Conservation (phyloP, 2,329 filamentous ascomycete species). For the Claviceps monticola region DNA sequence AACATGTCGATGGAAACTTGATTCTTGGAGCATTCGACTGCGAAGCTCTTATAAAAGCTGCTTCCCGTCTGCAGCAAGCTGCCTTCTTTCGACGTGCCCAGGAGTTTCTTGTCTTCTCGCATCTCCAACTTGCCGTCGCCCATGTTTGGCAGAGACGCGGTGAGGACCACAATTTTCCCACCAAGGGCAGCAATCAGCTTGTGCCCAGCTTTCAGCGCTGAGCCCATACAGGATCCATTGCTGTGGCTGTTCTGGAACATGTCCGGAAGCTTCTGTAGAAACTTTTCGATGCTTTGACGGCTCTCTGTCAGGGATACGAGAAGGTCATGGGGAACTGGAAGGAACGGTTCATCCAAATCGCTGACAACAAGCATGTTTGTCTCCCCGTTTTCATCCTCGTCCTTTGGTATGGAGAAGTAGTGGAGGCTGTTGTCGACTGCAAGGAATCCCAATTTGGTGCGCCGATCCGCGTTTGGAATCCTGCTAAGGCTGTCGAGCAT, state of each 20-base stretch:
- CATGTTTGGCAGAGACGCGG: constrained; percentile 77
- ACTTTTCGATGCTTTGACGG: constrained; percentile 79
- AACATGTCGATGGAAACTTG: constrained; percentile 99
- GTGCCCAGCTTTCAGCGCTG: constrained; percentile 81
- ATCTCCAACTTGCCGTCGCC: constrained; percentile 83
- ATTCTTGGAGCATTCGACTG: constrained; percentile 96
- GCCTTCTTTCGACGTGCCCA: constrained; percentile 88
- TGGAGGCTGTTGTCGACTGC: constrained; percentile 89
- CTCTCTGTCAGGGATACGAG: constrained; percentile 81
- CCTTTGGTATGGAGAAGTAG: constrained; percentile 89
- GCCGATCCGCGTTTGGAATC: constrained; percentile 93
- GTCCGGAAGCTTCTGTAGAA: constrained; percentile 77
- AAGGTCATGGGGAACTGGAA: constrained; percentile 85
- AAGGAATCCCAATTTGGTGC: constrained; percentile 87
- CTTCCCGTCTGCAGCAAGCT: constrained; percentile 79
- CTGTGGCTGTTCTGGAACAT: constrained; percentile 97
- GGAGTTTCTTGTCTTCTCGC: constrained; percentile 89
- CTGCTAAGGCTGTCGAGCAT: constrained; percentile 90
- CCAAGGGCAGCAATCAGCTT: constrained; percentile 90
- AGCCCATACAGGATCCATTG: constrained; percentile 85
- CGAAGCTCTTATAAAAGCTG: constrained; percentile 98
- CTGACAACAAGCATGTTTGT: constrained; percentile 88
- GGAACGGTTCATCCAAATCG: constrained; percentile 89
- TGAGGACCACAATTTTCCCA: constrained; percentile 87
- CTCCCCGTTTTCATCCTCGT: constrained; percentile 71